Base-by-base conservation (phyloP, 1,139 yeast species). In the Meyerozyma guilliermondii region DNA sequence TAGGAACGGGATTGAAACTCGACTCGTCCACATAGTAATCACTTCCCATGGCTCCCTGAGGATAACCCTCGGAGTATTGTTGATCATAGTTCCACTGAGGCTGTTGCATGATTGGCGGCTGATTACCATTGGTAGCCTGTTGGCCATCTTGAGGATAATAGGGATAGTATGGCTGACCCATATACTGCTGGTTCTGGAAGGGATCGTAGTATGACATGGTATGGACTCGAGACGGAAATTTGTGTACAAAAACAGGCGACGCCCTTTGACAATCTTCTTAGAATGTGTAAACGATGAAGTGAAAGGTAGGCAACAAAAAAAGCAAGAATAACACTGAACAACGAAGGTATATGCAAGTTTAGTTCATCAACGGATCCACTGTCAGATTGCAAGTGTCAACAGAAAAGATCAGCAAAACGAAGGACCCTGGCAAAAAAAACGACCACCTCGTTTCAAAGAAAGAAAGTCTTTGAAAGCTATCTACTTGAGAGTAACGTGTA, bases 151-250 rank as follows among this genome's bases (percentile, higher is more conserved):
- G 71, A n/a, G 62, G 61, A 43, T 62, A 65, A 45, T 60, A 64
- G 14, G 62, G 61, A 42, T 62, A 65, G 44, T 60, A 64, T 10
- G 64, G 65, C 47, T 65, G 72, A 17, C 62, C 52, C 49, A 65
- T 51, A 46, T 64, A 68, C 46, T 65, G 75, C 48, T 65, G 75
- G 29, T 68, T 67, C 52, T 68, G 76, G 53, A 65, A 71, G 23
- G 73, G 73, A 45, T 71, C 73, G 56, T 68, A 71, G 58, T 68
- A 71, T 39, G 76, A 62, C 78, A 72, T 72, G 43, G 17, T 52
- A 41, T 29, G 14, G 33, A 29, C 7, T 5, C 7, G 22, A 20
- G 22, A 5, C 22, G 22, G 22, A 20, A 20, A 20, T 20, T 20
- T 4, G 22, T 26, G 28, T n/a, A 26, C 28, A 26, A 26, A n/a